These are phyloP conservation scores for Podaxis sp. DNA, from an alignment of 768 basidiomycete genomes.

Conservation along the genomic window DNA sequence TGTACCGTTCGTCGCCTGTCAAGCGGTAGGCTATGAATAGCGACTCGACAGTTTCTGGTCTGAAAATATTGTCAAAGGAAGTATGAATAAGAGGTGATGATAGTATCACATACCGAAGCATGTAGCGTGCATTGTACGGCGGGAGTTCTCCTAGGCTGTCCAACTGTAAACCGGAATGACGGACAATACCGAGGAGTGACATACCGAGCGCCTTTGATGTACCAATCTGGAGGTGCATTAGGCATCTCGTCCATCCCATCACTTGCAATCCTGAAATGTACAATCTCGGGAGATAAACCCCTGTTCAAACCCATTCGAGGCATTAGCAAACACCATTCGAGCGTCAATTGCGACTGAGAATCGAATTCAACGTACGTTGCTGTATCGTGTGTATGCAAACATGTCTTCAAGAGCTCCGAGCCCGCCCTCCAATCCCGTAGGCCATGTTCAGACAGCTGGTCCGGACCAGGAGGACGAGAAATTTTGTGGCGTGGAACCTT, in stretches of 20 bases:
- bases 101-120: constrained; percentile 57
- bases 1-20: constrained; percentile 78
- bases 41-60: constrained; percentile 93
- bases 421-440: constrained; percentile 81
- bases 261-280: constrained; percentile 68
- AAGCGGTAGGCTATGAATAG: constrained; percentile 89
- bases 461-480: constrained; percentile 63
- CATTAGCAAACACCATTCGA: background rate
- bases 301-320: constrained; percentile 29
- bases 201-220: constrained; percentile 79
- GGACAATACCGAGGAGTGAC: constrained; percentile 14
- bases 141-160: constrained; percentile 34
- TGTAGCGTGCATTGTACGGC: constrained; percentile 87
- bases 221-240: constrained; percentile 69
- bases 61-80: constrained; percentile 18
- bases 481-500: constrained; percentile 36
- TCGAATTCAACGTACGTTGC: constrained; percentile 55
- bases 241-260: constrained; percentile 45
- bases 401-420: constrained; percentile 78
- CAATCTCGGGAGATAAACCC: constrained; percentile 86
- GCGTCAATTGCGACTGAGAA: background rate
- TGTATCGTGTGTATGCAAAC: constrained; percentile 82
- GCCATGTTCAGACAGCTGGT: constrained; percentile 57
- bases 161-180: background rate
- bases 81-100: background rate